These are phyloP conservation scores for Botrytis byssoidea DNA, from an alignment of 2,329 filamentous ascomycete genomes.

Conservation along the genomic window DNA sequence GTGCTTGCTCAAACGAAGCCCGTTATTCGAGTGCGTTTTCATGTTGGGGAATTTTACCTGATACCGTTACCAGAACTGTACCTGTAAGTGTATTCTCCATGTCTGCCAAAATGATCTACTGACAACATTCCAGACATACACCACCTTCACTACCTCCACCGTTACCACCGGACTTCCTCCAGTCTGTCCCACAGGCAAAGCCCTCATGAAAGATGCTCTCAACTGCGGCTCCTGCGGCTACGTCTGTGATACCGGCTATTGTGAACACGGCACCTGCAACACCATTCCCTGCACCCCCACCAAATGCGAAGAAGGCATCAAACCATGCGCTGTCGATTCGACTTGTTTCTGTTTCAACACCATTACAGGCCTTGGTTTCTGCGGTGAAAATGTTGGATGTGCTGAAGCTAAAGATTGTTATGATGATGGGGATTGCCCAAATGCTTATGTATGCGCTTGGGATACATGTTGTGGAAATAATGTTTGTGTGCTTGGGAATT, in stretches of 20 bases:
- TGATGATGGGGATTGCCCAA: slow-evolving; percentile 17
- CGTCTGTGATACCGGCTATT: slow-evolving; percentile 16
- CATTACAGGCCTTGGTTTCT: not conserved
- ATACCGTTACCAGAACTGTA: not conserved
- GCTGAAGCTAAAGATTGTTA: not conserved
- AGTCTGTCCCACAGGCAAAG: slow-evolving; percentile 8
- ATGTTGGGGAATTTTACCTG: slow-evolving; percentile 19
- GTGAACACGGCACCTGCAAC: slow-evolving; percentile 20
- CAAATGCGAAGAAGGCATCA: slow-evolving; percentile 13
- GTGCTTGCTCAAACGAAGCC: slow-evolving; percentile 12
- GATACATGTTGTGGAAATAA: slow-evolving; percentile 18
- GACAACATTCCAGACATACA: not conserved
- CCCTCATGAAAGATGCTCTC: slow-evolving; percentile 14
- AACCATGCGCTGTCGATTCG: slow-evolving; percentile 9
- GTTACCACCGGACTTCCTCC: not conserved
- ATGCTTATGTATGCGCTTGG: slow-evolving; percentile 18
- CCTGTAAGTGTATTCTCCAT: not conserved
- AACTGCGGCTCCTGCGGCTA: slow-evolving; percentile 19
- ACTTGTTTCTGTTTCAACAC: slow-evolving; percentile 20
- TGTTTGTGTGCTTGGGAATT: slow-evolving; percentile 20
- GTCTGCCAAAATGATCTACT: not conserved
- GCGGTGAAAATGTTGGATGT: slow-evolving; percentile 10
- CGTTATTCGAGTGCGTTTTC: slow-evolving; percentile 22
- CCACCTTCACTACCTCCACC: slow-evolving; percentile 13
- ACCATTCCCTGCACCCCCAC: not conserved